Base-by-base conservation (phyloP, 2,329 filamentous ascomycete species). In the Aspergillus chevalieri region DNA sequence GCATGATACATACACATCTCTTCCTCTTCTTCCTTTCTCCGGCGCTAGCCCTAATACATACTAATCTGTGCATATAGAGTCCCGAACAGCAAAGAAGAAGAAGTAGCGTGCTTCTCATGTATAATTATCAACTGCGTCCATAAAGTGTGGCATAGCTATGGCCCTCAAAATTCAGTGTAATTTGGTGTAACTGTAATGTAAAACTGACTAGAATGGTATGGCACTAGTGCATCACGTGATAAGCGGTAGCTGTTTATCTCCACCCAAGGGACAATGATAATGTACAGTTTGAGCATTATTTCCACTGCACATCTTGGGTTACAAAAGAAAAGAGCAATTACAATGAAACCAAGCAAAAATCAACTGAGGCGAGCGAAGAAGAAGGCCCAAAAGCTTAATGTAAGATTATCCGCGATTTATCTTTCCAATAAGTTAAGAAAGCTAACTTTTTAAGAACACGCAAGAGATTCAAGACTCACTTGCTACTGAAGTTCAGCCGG, bases 311-410 rank as follows among this genome's bases (percentile, higher is more conserved):
- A 30, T 30, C 9, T 10, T 30, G 26, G 9, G 26, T 5, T 30
- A 12, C 3, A 9, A 30, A 30, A 4, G 26, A 30, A 30, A 30
- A 30, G 10, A 30, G 10, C 4, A n/a, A 21, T 43, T 21, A 62
- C 57, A 43, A 66, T 67, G 67, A 94, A 92, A 76, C 84, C 86
- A 76, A 90, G 86, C 68, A 97, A 96, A 78, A 96, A 96, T 73
- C 89, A 95, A 73, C 85, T 91, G 77, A 83, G 90, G 69, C 84
- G 92, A 69, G 87, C 89, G 44, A 91, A 92, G 78, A 95, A 93
- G 81, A 96, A 95, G 84, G 87, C 89, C 62, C 83, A 89, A 66
- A 94, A 94, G 75, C 84, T 84, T 63, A 72, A 81, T 58, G 74
- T 80, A 68, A 74, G 67, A n/a, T 19, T 8, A 17, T 22, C 8